phyloP scores from a whole-genome alignment of 768 basidiomycete species.

The Steccherinum ochraceum region DNA sequence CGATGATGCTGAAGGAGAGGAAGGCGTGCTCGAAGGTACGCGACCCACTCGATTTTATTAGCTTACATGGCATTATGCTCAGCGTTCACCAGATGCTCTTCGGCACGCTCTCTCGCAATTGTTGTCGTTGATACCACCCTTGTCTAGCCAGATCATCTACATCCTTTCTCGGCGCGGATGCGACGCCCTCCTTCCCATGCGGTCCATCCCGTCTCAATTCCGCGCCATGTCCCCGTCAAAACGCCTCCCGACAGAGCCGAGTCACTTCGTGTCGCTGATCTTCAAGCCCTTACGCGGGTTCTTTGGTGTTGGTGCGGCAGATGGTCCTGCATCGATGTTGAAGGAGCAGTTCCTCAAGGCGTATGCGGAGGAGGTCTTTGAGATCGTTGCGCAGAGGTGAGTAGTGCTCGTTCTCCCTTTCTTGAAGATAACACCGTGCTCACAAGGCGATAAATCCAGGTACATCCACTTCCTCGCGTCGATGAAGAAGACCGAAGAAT shows the following conservation, averaged over 20 bases:
- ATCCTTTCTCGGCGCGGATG: conserved; percentile 78
- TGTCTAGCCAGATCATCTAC: conserved; percentile 57
- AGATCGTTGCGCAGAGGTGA: conserved; percentile 62
- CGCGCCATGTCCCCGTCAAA: conserved; percentile 71
- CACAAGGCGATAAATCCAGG: conserved; percentile 35
- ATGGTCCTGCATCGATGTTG: conserved; percentile 56
- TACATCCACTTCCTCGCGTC: conserved; percentile 75
- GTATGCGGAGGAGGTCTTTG: conserved; percentile 61
- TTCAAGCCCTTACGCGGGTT: conserved; percentile 74
- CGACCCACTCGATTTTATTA: conserved; percentile 8
- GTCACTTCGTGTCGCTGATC: conserved; percentile 79
- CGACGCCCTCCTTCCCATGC: conserved; percentile 78
- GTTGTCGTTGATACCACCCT: conserved; percentile 43
- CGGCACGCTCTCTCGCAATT: conserved; percentile 44
- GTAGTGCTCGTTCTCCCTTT: conserved; percentile 8
- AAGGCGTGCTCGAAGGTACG: conserved; percentile 46
- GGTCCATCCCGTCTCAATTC: conserved; percentile 87
- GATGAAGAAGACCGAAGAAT: conserved; percentile 92
- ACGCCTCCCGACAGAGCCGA: conserved; percentile 68
- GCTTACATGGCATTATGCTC: background rate
- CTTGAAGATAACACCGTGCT: background rate
- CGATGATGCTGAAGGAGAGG: conserved; percentile 25
- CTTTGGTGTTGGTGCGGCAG: conserved; percentile 53
- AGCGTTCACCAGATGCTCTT: conserved; percentile 44
- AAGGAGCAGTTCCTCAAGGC: conserved; percentile 44